Percentiles rank a stretch among this genome's conserved stretches.
phyloP scores from a whole-genome alignment of 805 yeast genomes.

The Ogataea henricii region DNA sequence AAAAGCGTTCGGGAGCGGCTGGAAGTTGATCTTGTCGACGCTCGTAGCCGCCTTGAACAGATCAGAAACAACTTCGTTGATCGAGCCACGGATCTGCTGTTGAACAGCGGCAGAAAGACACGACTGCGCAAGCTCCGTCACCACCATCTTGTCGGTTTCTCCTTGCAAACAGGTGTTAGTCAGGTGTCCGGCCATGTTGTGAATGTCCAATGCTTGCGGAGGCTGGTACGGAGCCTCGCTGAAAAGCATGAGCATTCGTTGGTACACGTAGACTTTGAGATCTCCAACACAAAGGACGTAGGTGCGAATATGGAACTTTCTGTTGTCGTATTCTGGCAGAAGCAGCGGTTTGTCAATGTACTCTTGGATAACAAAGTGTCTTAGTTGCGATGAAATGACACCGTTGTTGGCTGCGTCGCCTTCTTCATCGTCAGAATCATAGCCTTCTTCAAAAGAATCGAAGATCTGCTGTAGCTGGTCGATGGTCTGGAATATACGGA shows the following conservation, averaged over 20 bases:
- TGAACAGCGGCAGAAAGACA: constrained; percentile 38
- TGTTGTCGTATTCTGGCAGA: constrained; percentile 54
- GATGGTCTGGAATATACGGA: constrained; percentile 74
- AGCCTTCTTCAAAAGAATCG: constrained; percentile 81
- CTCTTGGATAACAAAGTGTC: constrained; percentile 90
- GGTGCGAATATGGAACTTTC: constrained; percentile 87
- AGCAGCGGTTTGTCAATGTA: constrained; percentile 72
- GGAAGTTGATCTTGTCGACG: constrained; percentile 83
- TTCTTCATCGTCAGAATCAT: constrained; percentile 55
- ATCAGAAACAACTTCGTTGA: constrained; percentile 66
- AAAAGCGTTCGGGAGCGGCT: constrained; percentile 75
- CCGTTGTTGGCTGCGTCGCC: constrained; percentile 61
- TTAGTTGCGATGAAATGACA: constrained; percentile 78
- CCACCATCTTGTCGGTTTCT: constrained; percentile 40
- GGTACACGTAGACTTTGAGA: constrained; percentile 75
- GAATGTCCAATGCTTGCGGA: constrained; percentile 35
- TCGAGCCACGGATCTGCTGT: constrained; percentile 48
- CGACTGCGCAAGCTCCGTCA: constrained; percentile 65
- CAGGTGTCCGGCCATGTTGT: constrained; percentile 70
- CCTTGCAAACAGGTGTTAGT: constrained; percentile 92
- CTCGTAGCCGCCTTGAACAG: constrained; percentile 77
- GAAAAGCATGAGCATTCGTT: constrained; percentile 79
- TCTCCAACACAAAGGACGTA: constrained; percentile 79
- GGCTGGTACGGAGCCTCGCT: constrained; percentile 54
- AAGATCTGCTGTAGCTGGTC: constrained; percentile 82